phyloP scores from a whole-genome alignment of 2,329 filamentous ascomycete genomes.

The Pseudogymnoascus sp. region DNA sequence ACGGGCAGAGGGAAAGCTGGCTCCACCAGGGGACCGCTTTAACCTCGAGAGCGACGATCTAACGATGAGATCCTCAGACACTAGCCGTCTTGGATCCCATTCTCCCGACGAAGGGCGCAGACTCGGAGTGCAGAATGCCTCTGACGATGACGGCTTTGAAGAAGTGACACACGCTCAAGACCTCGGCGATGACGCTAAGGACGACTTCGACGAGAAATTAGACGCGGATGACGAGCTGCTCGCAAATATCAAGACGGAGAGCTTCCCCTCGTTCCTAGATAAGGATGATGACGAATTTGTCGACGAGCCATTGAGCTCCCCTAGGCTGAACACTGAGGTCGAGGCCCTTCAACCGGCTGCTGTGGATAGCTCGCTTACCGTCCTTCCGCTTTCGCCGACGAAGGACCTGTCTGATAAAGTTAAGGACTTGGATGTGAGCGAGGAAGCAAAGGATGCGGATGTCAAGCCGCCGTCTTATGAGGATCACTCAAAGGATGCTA shows the following conservation, averaged over 20 bases:
- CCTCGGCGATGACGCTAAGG: constrained; percentile 64
- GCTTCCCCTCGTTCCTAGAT: constrained; percentile 39
- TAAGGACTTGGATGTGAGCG: constrained; percentile 20
- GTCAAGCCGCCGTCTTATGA: constrained; percentile 18
- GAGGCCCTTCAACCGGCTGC: constrained; percentile 47
- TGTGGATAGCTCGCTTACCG: constrained; percentile 49
- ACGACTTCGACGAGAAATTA: constrained; percentile 55
- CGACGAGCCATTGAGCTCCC: constrained; percentile 67
- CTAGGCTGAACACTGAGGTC: constrained; percentile 53
- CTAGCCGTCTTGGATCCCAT: constrained; percentile 33
- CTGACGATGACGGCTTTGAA: constrained; percentile 88
- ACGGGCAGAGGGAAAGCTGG: constrained; percentile 68
- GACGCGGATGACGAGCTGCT: constrained; percentile 46
- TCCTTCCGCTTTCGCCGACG: constrained; percentile 50
- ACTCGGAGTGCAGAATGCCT: constrained; percentile 71
- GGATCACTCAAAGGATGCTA: constrained; percentile 12
- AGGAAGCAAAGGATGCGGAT: constrained; percentile 24
- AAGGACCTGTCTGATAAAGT: constrained; percentile 32
- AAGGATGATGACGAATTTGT: constrained; percentile 69
- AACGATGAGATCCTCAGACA: constrained; percentile 50
- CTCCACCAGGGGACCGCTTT: constrained; percentile 32
- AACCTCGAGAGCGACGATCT: constrained; percentile 48
- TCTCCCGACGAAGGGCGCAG: constrained; percentile 60
- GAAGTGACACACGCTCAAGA: constrained; percentile 68
- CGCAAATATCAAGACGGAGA: constrained; percentile 25